phyloP scores from a whole-genome alignment of 2,329 filamentous ascomycete genomes.

The Arthroderma sp. region DNA sequence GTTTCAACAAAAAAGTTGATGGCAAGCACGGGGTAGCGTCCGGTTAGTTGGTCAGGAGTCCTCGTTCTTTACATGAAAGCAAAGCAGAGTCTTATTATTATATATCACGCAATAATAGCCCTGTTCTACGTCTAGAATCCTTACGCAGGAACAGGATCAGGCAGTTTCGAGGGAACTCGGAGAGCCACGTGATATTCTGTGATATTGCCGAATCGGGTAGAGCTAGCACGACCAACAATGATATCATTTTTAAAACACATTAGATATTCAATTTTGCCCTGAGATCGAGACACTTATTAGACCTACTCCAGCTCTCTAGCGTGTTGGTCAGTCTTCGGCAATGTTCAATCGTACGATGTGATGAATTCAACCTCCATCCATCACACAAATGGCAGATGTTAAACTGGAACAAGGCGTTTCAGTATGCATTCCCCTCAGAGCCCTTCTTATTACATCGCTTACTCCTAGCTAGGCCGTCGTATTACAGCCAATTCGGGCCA shows the following conservation, averaged over 20 bases:
- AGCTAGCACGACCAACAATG: background rate
- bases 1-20: background rate
- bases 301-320: background rate
- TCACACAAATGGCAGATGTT: background rate
- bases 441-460: background rate
- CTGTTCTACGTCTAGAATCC: background rate
- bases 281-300: no score
- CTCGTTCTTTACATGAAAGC: background rate
- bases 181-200: no score
- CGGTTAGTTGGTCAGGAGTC: background rate
- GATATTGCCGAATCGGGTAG: no score
- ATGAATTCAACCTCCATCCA: background rate
- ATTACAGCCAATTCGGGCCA: conserved; percentile 38
- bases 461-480: background rate
- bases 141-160: background rate
- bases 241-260: background rate
- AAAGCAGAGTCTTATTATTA: background rate
- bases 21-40: background rate
- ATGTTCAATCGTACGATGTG: background rate
- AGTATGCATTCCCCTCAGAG: background rate
- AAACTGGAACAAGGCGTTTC: background rate
- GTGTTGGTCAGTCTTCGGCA: background rate
- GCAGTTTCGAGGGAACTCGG: no score
- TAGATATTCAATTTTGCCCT: no score
- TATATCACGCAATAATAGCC: background rate